Evolutionary conservation across 2,329 filamentous ascomycete genomes (phyloP), one percentile per base, ranked within the genome.

Genomic region (Fusarium sacchari): DNA sequence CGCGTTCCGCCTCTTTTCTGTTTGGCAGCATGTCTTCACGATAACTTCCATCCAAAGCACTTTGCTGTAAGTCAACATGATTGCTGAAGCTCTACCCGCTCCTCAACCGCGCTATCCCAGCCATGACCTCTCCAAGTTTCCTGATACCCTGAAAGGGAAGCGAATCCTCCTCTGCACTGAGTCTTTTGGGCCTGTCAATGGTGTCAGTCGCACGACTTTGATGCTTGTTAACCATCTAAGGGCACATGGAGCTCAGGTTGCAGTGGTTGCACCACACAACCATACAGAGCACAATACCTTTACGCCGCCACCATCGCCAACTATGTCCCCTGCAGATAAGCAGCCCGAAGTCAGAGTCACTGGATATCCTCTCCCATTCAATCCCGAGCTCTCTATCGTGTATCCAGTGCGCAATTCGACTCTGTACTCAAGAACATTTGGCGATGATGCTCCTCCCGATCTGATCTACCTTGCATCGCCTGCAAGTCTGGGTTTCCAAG

Each of bases 111-210:
- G 66, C 36, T 71, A 74, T 17, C 63, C 61, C 43, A 76, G 77
- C 14, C 83, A 85, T 73, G 83, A 87, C 65, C 77, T 85, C 58
- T 81, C 84, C 17, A 70, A 80, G 43, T 89, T 89, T 68, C 87
- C 87, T 0, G 46, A 78, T 3, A 77, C 83, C 14, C 84, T 93
- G n/a, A 81, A 84, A 42, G 89, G 89, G 15, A 91, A 90, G 80
- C 88, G 87, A 70, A 86, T 93, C 69, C 82, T 93, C 13, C 86
- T 93, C 13, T 92, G 91, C 69, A 93, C 91, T 20, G 92, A 93
- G 79, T 93, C 91, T 2, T 91, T 93, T 65, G 91, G 91, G 7
- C 91, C 91, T 0, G 90, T 93, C 78, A 93, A 93, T 77, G 91
- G 92, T n/a, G 91, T 93, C 50, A 92, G 89, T 76, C 86, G 91